A percentile compares a stretch with the other conserved stretches of the same genome.
Evolutionary conservation across 208 protist species (phyloP).

Genomic region (Trypanosoma rangeli): DNA sequence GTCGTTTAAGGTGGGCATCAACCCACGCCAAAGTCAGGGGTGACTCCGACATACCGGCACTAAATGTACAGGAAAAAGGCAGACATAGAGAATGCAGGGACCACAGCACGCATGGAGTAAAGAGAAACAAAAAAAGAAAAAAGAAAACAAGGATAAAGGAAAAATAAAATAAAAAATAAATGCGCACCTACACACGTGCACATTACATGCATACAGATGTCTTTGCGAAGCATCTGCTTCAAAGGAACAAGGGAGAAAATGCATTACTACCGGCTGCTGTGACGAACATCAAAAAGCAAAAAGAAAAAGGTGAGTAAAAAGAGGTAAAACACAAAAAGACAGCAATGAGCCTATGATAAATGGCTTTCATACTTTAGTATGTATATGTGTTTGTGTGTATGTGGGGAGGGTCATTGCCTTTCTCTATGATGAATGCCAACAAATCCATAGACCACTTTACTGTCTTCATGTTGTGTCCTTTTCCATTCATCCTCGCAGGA

Average conservation of each 20-base stretch:
- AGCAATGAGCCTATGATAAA: background rate
- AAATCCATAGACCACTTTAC: background rate
- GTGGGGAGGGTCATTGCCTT: background rate
- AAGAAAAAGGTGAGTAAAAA: background rate
- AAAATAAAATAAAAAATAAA: background rate
- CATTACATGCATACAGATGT: background rate
- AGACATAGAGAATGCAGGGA: slow-evolving; percentile 10
- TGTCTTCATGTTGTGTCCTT: background rate
- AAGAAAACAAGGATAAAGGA: background rate
- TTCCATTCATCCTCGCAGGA: background rate
- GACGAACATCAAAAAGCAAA: slow-evolving; percentile 3
- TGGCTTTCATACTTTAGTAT: background rate
- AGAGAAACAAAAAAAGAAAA: background rate
- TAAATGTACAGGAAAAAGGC: slow-evolving; percentile 4
- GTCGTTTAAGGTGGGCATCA: slow-evolving; percentile 12
- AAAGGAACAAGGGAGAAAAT: background rate
- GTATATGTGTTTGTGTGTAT: background rate
- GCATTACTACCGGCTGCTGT: no score
- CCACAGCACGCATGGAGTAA: background rate
- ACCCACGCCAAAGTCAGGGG: slow-evolving; percentile 21
- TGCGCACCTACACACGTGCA: background rate
- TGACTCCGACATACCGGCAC: background rate
- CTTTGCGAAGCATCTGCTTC: background rate
- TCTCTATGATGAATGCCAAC: background rate
- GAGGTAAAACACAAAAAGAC: background rate